Base-by-base conservation (phyloP, 2,329 filamentous ascomycete genomes). In the Verticillium longisporum region DNA sequence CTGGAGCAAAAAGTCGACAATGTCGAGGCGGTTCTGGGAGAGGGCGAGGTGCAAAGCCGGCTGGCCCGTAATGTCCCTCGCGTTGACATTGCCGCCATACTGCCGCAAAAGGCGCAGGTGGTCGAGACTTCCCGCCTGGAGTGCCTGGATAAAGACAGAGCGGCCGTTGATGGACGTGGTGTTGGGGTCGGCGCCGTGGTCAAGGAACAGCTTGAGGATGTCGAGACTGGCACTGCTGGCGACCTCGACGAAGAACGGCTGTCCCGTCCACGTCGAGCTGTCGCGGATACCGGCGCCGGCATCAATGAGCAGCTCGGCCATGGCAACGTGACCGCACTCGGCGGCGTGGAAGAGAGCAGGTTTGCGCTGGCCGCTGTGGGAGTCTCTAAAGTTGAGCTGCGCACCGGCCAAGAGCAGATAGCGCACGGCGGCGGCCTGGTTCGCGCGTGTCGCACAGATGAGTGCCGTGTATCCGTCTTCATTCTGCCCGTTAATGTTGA, bases 401-500 rank as follows among this genome's bases (percentile, higher is more conserved):
- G 70, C 74, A 1, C 73, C 75, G 0, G 69, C 63, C 0, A 67
- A 63, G 15, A 78, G 57, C 0, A 78, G 71, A 15, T 74, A 67
- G 1, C 66, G 64, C 14, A 73, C 72, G 0, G 73, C 72, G 0
- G 71, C 67, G 13, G 65, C 64, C n/a, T 73, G 68, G 45, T 74
- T 67, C 0, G 67, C 67, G 0, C 70, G n/a, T 3, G 75, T 68
- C 6, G 74, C 74, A 10, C 73, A 74, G 34, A 71, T 69, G 10
- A 76, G 62, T 1, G 74, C 68, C 0, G 70, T 73, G 36, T 73
- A 69, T 1, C 74, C 70, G 6, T 74, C 64, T 2, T 73, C 74
- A 34, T 76, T 71, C n/a, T 69, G 67, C 3, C 74, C 73, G 59
- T 75, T 71, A 34, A 75, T 68, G 41, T 72, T 74, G 38, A 71